Evolutionary conservation across 768 basidiomycete species (phyloP).

Genomic region (Suillus cothurnatus): DNA sequence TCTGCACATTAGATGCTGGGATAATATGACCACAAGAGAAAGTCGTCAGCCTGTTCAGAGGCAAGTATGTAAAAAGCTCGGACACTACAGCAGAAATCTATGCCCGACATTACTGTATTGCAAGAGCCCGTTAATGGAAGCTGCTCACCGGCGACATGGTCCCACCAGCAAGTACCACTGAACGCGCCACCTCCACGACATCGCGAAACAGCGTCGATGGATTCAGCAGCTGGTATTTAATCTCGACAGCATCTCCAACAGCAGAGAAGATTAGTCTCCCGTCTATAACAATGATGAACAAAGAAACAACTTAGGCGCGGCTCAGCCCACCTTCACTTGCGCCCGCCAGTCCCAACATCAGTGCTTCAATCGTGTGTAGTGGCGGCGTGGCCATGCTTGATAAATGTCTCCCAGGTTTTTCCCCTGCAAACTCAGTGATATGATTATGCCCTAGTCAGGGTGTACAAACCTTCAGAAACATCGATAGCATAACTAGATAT

Average conservation of each 20-base stretch:
- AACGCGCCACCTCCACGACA: conserved; percentile 77
- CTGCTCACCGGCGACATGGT: conserved; percentile 93
- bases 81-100: conserved; percentile 86
- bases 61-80: conserved; percentile 76
- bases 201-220: conserved; percentile 85
- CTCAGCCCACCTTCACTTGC: conserved; percentile 63
- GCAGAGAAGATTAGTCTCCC: conserved; percentile 72
- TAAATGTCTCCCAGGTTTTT: conserved; percentile 8
- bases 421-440: conserved; percentile 14
- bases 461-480: conserved; percentile 36
- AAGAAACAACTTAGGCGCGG: not conserved
- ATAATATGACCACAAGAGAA: conserved; percentile 96
- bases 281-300: conserved; percentile 44
- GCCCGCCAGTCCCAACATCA: conserved; percentile 76
- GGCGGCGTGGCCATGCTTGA: conserved; percentile 62
- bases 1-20: conserved; percentile 73
- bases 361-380: conserved; percentile 77
- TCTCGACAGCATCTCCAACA: conserved; percentile 48
- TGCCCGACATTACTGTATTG: conserved; percentile 1
- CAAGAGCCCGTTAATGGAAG: not conserved
- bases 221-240: conserved; percentile 93
- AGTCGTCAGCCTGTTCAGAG: conserved; percentile 61
- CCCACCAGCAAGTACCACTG: conserved; percentile 92
- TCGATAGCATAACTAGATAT: conserved; percentile 85
- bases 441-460: not conserved